A percentile compares a stretch with the other conserved stretches of the same genome.
phyloP scores from a whole-genome alignment of 1,139 yeast species.

The Kodamaea anthophila region DNA sequence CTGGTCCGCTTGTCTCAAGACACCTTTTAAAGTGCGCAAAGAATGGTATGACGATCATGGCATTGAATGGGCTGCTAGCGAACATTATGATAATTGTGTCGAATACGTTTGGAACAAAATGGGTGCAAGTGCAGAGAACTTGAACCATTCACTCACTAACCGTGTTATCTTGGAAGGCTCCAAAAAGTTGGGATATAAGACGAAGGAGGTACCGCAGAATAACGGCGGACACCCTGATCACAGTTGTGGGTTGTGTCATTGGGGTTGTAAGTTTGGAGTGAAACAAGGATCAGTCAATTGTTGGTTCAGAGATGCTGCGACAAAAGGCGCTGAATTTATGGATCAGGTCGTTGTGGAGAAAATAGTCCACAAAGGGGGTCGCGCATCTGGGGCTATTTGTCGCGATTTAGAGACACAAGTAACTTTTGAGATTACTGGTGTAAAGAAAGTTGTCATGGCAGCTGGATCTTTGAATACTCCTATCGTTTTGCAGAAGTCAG shows the following conservation, averaged over 20 bases:
- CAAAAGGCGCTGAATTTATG: constrained; percentile 44
- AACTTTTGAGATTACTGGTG: constrained; percentile 36
- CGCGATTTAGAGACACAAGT: constrained; percentile 24
- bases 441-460: constrained; percentile 41
- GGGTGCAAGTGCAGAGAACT: constrained; percentile 40
- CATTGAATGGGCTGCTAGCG: constrained; percentile 43
- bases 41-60: constrained; percentile 51
- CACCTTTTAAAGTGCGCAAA: constrained; percentile 49
- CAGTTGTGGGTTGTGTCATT: constrained; percentile 46
- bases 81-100: constrained; percentile 40
- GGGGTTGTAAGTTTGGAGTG: constrained; percentile 51
- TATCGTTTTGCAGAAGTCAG: constrained; percentile 42
- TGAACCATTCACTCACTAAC: constrained; percentile 47
- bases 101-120: constrained; percentile 46
- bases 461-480: constrained; percentile 55
- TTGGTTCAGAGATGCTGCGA: constrained; percentile 50
- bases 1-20: constrained; percentile 54
- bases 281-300: constrained; percentile 49
- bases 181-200: constrained; percentile 40
- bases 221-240: constrained; percentile 43
- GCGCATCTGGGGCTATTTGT: constrained; percentile 42
- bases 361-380: constrained; percentile 36
- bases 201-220: constrained; percentile 42
- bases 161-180: constrained; percentile 42
- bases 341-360: constrained; percentile 40